Base-by-base conservation (phyloP, 148 eudicot genomes). In the Agrostemma githago region DNA sequence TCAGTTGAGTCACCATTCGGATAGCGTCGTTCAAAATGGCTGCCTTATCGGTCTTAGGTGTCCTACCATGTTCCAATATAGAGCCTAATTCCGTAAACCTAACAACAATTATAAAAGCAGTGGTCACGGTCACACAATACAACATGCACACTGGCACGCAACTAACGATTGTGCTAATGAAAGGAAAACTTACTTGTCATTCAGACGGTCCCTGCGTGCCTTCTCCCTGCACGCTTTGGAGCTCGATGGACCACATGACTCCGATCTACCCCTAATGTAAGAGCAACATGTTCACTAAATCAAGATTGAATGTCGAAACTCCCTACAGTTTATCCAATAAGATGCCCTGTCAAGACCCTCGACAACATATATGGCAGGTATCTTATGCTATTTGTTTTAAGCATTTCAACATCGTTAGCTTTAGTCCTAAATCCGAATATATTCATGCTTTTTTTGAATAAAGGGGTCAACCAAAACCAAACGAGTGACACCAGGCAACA, bases 161-260 rank as follows among this genome's bases (percentile, higher is more conserved):
- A 34, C n/a, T 14, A 74, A 39, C 34, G 34, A 26, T 26, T 26
- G 1, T 26, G 34, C 1, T 26, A 4, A 68, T 20, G 48, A 10
- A 61, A 39, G 15, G 40, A 71, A 60, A 12, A 16, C 42, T 39
- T 76, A 90, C 96, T 88, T 88, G 90, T 90, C 96, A 76, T 90
- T 90, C 54, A 90, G 90, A 66, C 78, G 77, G 70, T 89, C 97
- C 78, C 94, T 84, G 20, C 97, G 88, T 79, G 88, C 77, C 84
- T 89, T 92, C 86, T 92, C 97, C 83, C 94, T 81, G 80, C 94
- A 88, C 48, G 97, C 97, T 81, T 89, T 92, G 74, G 92, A 84
- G 84, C 88, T 82, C 42, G 92, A 83, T 57, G 87, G 74, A 72
- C 84, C 93, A 87, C 90, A 86, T 1, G 85, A 79, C 75, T 92